Evolutionary conservation across 2,329 filamentous ascomycete genomes (phyloP), one percentile per base, ranked within the genome.

Genomic region (Pseudogymnoascus sp.): DNA sequence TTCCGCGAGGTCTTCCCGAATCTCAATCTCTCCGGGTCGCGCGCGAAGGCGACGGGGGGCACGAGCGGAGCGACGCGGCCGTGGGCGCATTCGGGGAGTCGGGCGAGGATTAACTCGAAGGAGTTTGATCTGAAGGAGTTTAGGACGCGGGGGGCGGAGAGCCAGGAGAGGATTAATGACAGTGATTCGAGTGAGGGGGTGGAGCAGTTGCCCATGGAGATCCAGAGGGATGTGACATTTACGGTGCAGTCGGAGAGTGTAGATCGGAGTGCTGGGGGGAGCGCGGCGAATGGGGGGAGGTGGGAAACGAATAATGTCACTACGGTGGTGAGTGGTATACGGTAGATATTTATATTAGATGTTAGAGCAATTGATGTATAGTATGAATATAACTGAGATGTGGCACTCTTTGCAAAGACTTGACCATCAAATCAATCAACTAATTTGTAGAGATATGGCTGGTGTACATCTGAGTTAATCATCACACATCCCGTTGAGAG

Each of bases 1-100:
- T 67, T 82, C 45, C 74, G 77, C 61, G 75, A 78, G 63, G 72
- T 72, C 63, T 72, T 77, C 64, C 66, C 66, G 8, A 25, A 49
- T 22, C 52, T 64, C 61, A 63, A 59, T 16, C 60, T 62, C 7
- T 55, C 45, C 6, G 25, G 39, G 7, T 19, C 45, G 49, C 22
- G 14, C 45, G 6, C 9, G 19, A 62, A 30, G 41, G 11, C 19
- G 12, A 59, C 52, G 22, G 16, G 60, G 4, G 8, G 60, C 4
- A 35, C 28, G 7, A 52, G 41, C 16, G 60, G 38, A 0, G 25
- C 6, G 14, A 16, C 25, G 23, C 11, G 16, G 23, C 19, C 41
- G 25, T 49, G 39, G 60, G 23, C 41, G 14, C 33, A 61, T 23
- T 49, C 23, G 11, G 33, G 60, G 8, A 61, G 38, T 16, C 14